Evolutionary conservation across 805 yeast species (phyloP).

Genomic region (Teunomyces panamensis): DNA sequence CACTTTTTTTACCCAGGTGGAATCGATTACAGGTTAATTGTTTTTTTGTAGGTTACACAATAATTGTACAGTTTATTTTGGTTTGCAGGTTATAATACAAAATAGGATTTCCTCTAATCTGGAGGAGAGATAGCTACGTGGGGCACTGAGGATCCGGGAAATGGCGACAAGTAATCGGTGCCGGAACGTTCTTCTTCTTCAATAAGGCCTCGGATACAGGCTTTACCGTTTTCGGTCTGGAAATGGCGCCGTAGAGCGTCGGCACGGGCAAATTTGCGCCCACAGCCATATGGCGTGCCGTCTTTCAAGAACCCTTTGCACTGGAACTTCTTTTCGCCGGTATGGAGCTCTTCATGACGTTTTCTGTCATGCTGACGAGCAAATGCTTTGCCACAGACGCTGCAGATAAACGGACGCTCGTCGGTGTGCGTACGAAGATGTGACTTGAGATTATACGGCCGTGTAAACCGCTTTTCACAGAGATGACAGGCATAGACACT

Average conservation of each 20-base stretch:
- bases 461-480: conserved; percentile 83
- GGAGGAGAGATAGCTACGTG: conserved; percentile 42
- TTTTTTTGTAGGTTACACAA: background rate
- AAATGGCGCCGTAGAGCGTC: conserved; percentile 46
- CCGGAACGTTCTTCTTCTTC: conserved; percentile 38
- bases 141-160: conserved; percentile 15
- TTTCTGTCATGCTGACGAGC: conserved; percentile 47
- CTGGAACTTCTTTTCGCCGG: conserved; percentile 71
- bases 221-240: conserved; percentile 47
- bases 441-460: conserved; percentile 90
- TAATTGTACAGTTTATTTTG: no score
- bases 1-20: background rate
- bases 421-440: conserved; percentile 89
- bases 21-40: background rate
- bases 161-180: background rate
- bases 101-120: conserved; percentile 11
- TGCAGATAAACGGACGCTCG: conserved; percentile 74
- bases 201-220: conserved; percentile 37
- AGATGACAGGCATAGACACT: conserved; percentile 73
- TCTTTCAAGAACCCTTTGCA: conserved; percentile 60
- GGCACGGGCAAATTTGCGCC: conserved; percentile 45
- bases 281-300: conserved; percentile 42
- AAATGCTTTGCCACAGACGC: conserved; percentile 75
- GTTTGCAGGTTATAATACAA: background rate
- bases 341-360: conserved; percentile 55